Conservation (phyloP, 2,329 filamentous ascomycete species). For the Ophiostoma angusticollis region DNA sequence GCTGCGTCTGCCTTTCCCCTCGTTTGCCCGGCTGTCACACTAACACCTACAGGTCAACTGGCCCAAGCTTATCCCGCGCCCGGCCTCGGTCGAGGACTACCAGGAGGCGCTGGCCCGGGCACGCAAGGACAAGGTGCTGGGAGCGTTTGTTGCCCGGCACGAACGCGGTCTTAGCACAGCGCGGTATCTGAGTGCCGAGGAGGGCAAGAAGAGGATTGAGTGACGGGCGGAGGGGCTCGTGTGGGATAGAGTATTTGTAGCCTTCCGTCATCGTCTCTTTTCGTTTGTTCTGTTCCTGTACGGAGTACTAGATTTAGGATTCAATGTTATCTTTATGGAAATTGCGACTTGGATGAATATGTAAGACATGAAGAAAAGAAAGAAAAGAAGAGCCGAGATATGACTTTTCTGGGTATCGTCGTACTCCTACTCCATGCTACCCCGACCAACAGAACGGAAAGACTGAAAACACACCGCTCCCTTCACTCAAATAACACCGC, state of each 20-base stretch:
- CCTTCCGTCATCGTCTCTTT: neutral
- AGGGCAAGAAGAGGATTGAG: slow-evolving; percentile 97
- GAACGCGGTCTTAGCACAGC: slow-evolving; percentile 76
- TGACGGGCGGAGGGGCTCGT: slow-evolving; percentile 23
- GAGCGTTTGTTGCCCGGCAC: slow-evolving; percentile 58
- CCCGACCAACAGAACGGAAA: neutral
- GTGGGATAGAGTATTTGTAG: neutral
- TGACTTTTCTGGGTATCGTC: no score
- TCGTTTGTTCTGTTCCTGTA: slow-evolving; percentile 1
- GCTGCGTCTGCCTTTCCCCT: neutral
- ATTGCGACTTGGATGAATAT: neutral
- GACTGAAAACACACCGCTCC: neutral
- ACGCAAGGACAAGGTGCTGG: slow-evolving; percentile 69
- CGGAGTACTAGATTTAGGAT: no score
- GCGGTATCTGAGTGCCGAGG: slow-evolving; percentile 73
- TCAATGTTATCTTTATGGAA: neutral
- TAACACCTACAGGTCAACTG: slow-evolving; percentile 68
- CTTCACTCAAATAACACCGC: no score
- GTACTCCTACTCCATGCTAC: no score
- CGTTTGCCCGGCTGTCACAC: neutral
- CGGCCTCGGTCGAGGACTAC: slow-evolving; percentile 77
- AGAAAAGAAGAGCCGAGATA: no score
- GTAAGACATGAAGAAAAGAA: neutral
- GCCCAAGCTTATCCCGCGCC: slow-evolving; percentile 86
- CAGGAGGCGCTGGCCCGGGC: slow-evolving; percentile 76